phyloP scores from a whole-genome alignment of 1,284 basidiomycete genomes.

The Taiwanofungus camphoratus region DNA sequence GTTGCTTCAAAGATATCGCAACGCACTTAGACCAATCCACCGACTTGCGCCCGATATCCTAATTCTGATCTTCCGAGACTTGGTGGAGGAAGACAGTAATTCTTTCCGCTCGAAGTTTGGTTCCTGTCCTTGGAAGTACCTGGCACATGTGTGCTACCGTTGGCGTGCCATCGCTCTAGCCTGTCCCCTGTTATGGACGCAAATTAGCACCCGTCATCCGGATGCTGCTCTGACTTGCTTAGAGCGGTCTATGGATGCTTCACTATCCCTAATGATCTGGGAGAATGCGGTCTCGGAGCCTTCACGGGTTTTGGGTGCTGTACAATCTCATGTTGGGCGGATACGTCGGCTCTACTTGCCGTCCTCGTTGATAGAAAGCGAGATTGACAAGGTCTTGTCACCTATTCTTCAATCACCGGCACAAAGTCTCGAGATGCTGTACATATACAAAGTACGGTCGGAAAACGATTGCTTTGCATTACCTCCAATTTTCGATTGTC shows the following conservation, averaged over 20 bases:
- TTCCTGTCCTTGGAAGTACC: constrained; percentile 20
- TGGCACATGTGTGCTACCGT: constrained; percentile 25
- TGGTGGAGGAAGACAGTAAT: constrained; percentile 17
- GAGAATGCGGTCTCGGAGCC: constrained; percentile 13
- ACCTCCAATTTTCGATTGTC: constrained; percentile 21
- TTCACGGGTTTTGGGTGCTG: constrained; percentile 18
- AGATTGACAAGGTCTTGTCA: constrained; percentile 19
- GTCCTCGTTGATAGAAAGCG: constrained; percentile 19
- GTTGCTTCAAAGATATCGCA: constrained; percentile 26
- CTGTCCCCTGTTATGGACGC: constrained; percentile 25
- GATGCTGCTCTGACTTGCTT: constrained; percentile 23
- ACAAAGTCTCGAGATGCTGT: constrained; percentile 23
- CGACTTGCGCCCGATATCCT: constrained; percentile 25
- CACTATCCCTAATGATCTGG: constrained; percentile 23
- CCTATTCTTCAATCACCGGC: constrained; percentile 20
- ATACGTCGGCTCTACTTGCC: constrained; percentile 25
- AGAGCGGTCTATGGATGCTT: constrained; percentile 24
- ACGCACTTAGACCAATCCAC: constrained; percentile 25
- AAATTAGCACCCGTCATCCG: constrained; percentile 24
- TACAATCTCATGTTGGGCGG: constrained; percentile 21
- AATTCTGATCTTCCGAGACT: constrained; percentile 22
- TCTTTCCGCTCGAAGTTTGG: constrained; percentile 20
- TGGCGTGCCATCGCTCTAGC: constrained; percentile 24
- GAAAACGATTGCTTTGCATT: constrained; percentile 20
- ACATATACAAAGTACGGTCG: constrained; percentile 19